A percentile compares a stretch with the other conserved stretches of the same genome.
Evolutionary conservation across 306 rosid genomes (phyloP).

Genomic region (Comarum palustre): DNA sequence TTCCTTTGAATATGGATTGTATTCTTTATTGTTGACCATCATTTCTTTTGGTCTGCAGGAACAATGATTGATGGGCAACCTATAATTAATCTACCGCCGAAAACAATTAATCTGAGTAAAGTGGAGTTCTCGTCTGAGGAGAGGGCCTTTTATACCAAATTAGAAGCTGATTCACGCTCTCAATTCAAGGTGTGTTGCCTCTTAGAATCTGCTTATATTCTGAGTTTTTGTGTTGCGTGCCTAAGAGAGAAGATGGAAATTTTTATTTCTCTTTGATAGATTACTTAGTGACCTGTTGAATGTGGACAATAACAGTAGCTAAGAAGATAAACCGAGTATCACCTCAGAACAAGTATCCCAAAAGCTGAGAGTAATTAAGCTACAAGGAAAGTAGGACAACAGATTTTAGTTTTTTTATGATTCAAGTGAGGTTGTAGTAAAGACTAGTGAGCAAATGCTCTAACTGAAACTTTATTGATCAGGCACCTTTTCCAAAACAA

Average conservation of each 20-base stretch:
- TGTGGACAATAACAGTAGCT: not conserved
- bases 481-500: not conserved
- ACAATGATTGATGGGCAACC: conserved; percentile 89
- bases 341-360: not conserved
- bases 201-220: not conserved
- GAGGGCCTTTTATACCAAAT: conserved; percentile 83
- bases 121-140: conserved; percentile 83
- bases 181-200: conserved; percentile 80
- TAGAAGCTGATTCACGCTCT: conserved; percentile 87
- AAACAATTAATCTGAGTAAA: conserved; percentile 58
- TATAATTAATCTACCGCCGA: conserved; percentile 79
- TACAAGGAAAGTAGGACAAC: not conserved
- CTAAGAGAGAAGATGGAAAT: not conserved
- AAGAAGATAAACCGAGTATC: not conserved
- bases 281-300: not conserved
- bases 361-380: not conserved
- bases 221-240: not conserved
- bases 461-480: not conserved
- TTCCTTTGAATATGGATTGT: conserved; percentile 6
- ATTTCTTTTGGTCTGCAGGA: conserved; percentile 46
- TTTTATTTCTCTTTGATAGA: not conserved
- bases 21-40: conserved; percentile 17
- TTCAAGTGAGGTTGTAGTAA: not conserved
- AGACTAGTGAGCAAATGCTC: not conserved
- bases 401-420: not conserved